These are phyloP conservation scores for Claviceps quebecensis DNA, from an alignment of 2,329 filamentous ascomycete genomes.

Conservation along the genomic window DNA sequence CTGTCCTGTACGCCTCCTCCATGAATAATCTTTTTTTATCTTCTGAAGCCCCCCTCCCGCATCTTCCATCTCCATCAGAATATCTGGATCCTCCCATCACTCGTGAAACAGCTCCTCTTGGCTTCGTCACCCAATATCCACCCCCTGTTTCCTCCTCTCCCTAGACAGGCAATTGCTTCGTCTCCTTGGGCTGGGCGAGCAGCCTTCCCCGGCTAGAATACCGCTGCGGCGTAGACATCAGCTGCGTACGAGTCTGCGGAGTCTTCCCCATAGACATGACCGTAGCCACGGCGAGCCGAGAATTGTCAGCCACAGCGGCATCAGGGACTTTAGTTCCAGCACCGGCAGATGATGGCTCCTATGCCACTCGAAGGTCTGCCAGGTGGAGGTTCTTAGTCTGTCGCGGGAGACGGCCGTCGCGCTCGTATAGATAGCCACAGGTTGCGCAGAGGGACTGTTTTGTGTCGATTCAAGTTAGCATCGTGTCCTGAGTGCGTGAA, in stretches of 20 bases:
- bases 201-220: neutral
- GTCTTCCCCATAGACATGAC: neutral
- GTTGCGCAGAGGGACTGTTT: slow-evolving; percentile 76
- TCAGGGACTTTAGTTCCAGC: slow-evolving; percentile 7
- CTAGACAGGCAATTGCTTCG: neutral
- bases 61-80: no score
- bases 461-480: no score
- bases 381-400: slow-evolving; percentile 28
- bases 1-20: no score
- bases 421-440: slow-evolving; percentile 79
- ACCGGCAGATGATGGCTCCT: slow-evolving; percentile 11
- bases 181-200: neutral
- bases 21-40: no score
- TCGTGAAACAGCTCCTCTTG: no score
- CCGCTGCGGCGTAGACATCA: neutral
- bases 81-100: no score
- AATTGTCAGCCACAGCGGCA: slow-evolving; percentile 4
- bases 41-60: no score
- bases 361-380: slow-evolving; percentile 13
- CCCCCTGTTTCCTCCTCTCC: no score
- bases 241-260: neutral
- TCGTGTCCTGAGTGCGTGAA: no score
- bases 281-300: neutral
- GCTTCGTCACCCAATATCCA: no score
- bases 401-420: slow-evolving; percentile 64